Evolutionary conservation across 1,139 yeast genomes (phyloP).

Genomic region (Suhomyces maxii): DNA sequence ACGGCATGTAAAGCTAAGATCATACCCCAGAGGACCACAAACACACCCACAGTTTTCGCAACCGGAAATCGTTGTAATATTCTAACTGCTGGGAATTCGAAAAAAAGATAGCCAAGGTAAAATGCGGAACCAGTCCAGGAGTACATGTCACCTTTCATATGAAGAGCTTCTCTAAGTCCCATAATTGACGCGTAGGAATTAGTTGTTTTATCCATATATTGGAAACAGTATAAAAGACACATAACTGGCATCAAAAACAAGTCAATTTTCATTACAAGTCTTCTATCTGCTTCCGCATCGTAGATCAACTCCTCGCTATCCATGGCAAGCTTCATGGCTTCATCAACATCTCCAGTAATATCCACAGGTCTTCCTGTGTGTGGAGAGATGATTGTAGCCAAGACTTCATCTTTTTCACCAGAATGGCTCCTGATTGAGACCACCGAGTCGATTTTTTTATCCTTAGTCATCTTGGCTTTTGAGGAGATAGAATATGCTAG

Average conservation of each 20-base stretch:
- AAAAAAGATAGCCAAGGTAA: constrained; percentile 52
- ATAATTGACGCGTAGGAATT: constrained; percentile 60
- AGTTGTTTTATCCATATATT: constrained; percentile 66
- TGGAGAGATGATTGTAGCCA: constrained; percentile 31
- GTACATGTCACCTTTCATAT: constrained; percentile 53
- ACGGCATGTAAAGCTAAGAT: constrained; percentile 43
- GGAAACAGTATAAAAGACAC: constrained; percentile 55
- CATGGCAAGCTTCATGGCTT: constrained; percentile 32
- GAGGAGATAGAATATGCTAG: too few species aligned
- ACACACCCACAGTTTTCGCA: constrained; percentile 33
- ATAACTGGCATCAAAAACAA: constrained; percentile 53
- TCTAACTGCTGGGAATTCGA: constrained; percentile 47
- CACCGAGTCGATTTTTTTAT: background rate
- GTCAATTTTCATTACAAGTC: constrained; percentile 54
- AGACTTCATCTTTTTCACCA: constrained; percentile 21
- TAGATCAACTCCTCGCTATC: constrained; percentile 7
- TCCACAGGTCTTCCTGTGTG: constrained; percentile 26
- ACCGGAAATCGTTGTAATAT: constrained; percentile 46
- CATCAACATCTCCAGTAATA: constrained; percentile 36
- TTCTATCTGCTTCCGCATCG: constrained; percentile 15
- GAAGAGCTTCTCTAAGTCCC: constrained; percentile 50
- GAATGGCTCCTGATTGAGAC: constrained; percentile 27
- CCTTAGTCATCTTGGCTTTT: background rate
- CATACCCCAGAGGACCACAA: constrained; percentile 50
- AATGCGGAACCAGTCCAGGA: constrained; percentile 60